A percentile compares a stretch with the other conserved stretches of the same genome.
phyloP scores from a whole-genome alignment of 1,284 basidiomycete genomes.

The Ustilago cynodontis region DNA sequence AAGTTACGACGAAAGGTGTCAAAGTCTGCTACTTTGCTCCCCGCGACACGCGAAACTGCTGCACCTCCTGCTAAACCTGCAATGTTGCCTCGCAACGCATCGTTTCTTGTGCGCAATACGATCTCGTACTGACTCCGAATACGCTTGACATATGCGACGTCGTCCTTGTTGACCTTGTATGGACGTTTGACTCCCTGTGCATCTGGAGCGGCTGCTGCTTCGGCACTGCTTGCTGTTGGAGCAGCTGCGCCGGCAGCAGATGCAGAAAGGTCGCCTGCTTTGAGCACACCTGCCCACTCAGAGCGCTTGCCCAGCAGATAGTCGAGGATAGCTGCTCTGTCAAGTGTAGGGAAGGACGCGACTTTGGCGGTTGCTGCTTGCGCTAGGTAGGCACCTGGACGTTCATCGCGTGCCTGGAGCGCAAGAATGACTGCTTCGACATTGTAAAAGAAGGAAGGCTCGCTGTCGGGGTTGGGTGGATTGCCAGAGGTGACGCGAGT shows the following conservation, averaged over 20 bases:
- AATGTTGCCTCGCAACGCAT: conserved; percentile 54
- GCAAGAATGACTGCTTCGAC: conserved; percentile 64
- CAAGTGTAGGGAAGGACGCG: conserved; percentile 58
- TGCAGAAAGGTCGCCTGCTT: conserved; percentile 12
- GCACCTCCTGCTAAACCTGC: conserved; percentile 30
- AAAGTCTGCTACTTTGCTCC: conserved; percentile 41
- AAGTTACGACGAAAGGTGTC: conserved; percentile 46
- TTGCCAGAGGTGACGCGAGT: conserved; percentile 23
- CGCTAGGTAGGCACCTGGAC: conserved; percentile 62
- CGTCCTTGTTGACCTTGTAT: conserved; percentile 61
- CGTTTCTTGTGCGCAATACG: conserved; percentile 58
- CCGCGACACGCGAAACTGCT: conserved; percentile 25
- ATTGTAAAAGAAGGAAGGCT: conserved; percentile 57
- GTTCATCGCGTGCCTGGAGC: conserved; percentile 56
- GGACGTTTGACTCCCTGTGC: conserved; percentile 49
- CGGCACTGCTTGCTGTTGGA: conserved; percentile 5
- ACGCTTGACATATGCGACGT: conserved; percentile 66
- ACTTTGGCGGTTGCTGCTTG: conserved; percentile 59
- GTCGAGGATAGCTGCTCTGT: conserved; percentile 61
- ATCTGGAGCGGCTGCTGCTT: conserved; percentile 23
- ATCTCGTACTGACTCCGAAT: conserved; percentile 58
- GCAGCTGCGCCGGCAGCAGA: conserved; percentile 16
- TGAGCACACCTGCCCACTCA: conserved; percentile 60
- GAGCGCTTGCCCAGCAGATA: conserved; percentile 60
- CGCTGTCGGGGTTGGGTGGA: conserved; percentile 28